Evolutionary conservation across 2,329 filamentous ascomycete species (phyloP).

Genomic region (Aspergillus ochraceoroseus): DNA sequence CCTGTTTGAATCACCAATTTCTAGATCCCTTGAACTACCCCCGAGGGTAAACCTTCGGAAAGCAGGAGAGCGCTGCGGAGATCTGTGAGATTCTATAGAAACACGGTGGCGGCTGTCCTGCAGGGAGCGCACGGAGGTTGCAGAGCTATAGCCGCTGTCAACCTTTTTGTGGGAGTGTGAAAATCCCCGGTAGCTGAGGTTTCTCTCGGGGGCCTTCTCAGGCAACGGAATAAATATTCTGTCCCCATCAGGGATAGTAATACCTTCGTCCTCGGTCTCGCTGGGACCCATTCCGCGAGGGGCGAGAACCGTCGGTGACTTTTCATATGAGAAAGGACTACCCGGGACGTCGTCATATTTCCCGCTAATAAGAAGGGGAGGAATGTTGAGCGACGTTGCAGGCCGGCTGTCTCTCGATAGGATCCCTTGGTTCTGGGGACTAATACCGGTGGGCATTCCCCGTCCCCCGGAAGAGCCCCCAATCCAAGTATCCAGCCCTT

Average conservation of each 20-base stretch:
- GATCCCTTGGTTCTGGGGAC: no score
- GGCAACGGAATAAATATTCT: conserved; percentile 6
- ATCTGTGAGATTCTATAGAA: conserved; percentile 29
- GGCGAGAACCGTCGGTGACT: conserved; percentile 26
- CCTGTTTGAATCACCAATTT: conserved; percentile 5
- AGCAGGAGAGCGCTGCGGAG: conserved; percentile 8
- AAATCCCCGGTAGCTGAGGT: conserved; percentile 16
- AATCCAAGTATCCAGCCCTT: no score
- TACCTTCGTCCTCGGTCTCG: conserved; percentile 20
- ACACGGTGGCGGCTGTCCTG: conserved; percentile 23
- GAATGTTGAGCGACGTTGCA: conserved; percentile 20
- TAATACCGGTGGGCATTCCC: no score
- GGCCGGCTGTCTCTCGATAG: neutral
- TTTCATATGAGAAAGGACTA: conserved; percentile 36
- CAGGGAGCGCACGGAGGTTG: conserved; percentile 30
- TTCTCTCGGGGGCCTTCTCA: conserved; percentile 16
- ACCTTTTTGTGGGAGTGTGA: conserved; percentile 29
- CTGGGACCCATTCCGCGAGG: conserved; percentile 12
- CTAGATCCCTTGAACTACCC: conserved; percentile 13
- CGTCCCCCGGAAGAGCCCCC: no score
- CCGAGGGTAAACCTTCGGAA: conserved; percentile 19
- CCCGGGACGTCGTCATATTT: conserved; percentile 25
- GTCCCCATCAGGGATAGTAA: conserved; percentile 22
- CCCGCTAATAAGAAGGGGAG: conserved; percentile 15
- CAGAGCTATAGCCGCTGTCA: conserved; percentile 41